These are phyloP conservation scores for Orbilia brochopaga DNA, from an alignment of 2,329 filamentous ascomycete genomes.

Conservation along the genomic window DNA sequence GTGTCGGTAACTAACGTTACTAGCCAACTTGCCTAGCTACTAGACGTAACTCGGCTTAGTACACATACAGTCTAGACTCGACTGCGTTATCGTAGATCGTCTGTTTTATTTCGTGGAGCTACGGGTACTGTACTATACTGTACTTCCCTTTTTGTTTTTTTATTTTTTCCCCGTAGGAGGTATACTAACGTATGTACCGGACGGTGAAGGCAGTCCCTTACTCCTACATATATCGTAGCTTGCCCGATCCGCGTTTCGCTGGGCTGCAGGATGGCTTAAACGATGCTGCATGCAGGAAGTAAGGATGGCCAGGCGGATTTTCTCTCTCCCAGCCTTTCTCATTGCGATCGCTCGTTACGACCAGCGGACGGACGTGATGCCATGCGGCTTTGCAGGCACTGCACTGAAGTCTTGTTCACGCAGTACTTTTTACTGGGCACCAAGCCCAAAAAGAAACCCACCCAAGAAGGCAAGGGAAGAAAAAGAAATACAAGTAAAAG, in stretches of 20 bases:
- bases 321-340: conserved; percentile 45
- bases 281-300: conserved; percentile 25
- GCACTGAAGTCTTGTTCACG: too few species aligned
- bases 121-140: too few species aligned
- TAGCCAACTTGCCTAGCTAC: too few species aligned
- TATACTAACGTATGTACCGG: too few species aligned
- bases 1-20: too few species aligned
- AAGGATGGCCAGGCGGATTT: conserved; percentile 20
- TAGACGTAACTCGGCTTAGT: too few species aligned
- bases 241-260: conserved; percentile 23
- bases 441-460: too few species aligned
- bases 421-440: too few species aligned
- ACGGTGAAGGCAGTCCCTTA: conserved; percentile 10
- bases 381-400: conserved; percentile 2
- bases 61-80: too few species aligned
- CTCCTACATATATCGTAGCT: conserved; percentile 2
- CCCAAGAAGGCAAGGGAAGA: conserved; percentile 28
- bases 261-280: conserved; percentile 27
- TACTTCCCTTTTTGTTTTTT: conserved; percentile 1
- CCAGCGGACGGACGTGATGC: too few species aligned
- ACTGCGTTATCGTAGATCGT: not conserved
- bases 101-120: not conserved
- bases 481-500: conserved; percentile 24
- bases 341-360: conserved; percentile 27
- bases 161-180: conserved; percentile 6